phyloP scores from a whole-genome alignment of 2,329 filamentous ascomycete species.

The Beauveria medogensis region DNA sequence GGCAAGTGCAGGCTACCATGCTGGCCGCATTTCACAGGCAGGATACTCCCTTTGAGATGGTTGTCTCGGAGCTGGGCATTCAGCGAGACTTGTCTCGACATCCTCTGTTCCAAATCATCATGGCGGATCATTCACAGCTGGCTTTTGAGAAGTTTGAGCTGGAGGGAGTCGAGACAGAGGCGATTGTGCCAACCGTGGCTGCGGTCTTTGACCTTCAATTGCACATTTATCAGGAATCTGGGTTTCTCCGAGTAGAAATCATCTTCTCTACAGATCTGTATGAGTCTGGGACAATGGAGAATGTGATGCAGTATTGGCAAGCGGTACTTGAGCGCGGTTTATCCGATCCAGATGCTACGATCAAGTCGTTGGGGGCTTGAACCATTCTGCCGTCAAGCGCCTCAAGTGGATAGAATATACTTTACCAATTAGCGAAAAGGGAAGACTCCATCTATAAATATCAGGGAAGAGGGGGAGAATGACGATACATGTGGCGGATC shows the following conservation, averaged over 20 bases:
- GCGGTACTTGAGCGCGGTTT: no score
- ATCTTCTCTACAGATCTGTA: no score
- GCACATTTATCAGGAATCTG: neutral
- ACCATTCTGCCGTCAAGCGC: no score
- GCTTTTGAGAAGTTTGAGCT: constrained; percentile 8
- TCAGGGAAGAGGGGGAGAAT: no score
- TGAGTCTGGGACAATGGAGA: no score
- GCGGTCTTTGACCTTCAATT: neutral
- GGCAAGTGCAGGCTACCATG: constrained; percentile 12
- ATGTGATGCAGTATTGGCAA: no score
- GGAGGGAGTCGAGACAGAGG: constrained; percentile 10
- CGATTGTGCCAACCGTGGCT: neutral
- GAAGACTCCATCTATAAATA: no score
- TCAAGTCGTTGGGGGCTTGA: no score
- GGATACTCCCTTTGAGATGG: constrained; percentile 18
- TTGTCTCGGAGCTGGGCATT: constrained; percentile 13
- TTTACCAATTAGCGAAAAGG: no score
- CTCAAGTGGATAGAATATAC: no score
- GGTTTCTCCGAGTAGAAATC: neutral
- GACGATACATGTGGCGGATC: no score
- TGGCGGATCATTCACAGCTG: constrained; percentile 15
- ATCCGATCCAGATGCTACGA: no score
- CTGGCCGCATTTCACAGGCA: constrained; percentile 16
- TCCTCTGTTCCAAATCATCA: constrained; percentile 14
- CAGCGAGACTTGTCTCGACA: constrained; percentile 10